Base-by-base conservation (phyloP, 371 early-diverging fungal genomes). In the Mucor mucedo region DNA sequence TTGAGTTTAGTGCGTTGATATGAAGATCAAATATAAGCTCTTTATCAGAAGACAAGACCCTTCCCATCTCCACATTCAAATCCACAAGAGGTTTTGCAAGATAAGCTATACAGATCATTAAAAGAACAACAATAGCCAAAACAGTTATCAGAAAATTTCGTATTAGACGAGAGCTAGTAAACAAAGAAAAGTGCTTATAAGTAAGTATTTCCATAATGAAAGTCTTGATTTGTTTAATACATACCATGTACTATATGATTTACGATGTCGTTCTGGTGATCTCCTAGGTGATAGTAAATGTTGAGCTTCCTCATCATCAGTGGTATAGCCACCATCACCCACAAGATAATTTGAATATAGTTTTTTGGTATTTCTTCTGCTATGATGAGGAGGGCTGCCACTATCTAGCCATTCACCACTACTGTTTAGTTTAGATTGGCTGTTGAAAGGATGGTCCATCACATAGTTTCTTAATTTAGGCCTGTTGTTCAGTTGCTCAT, bases 21-120 rank as follows among this genome's bases (percentile, higher is more conserved):
- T 82, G 82, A 55, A 88, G 63, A 64, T 87, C 87, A 56, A 89
- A 89, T 27, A 89, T 79, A 6, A 89, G 73, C 62, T 87, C 88
- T 65, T 87, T 88, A 44, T 89, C 88, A 2, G 88, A 80, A 4
- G 89, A 87, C 53, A 89, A 64, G 6, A 89, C 85, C 53, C 87
- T 71, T 13, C 84, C 77, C 65, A 89, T 80, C 7, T 73, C 73
- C 5, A 78, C 77, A 7, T 69, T 63, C 16, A 87, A 73, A 13
- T 84, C 81, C n/a, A 57, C 65, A 48, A 88, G 66, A 30, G 87
- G 87, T 21, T 62, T 66, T 2, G 76, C 76, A 13, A 52, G 64
- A 32, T 75, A 79, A 1, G 73, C 13, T 1, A 73, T 42, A 5
- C 42, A 11, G 3, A 61, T n/a, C 1, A 42, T 32, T 27, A 45